Base-by-base conservation (phyloP, 176 grass and related monocot species). In the Carex scoparia region DNA sequence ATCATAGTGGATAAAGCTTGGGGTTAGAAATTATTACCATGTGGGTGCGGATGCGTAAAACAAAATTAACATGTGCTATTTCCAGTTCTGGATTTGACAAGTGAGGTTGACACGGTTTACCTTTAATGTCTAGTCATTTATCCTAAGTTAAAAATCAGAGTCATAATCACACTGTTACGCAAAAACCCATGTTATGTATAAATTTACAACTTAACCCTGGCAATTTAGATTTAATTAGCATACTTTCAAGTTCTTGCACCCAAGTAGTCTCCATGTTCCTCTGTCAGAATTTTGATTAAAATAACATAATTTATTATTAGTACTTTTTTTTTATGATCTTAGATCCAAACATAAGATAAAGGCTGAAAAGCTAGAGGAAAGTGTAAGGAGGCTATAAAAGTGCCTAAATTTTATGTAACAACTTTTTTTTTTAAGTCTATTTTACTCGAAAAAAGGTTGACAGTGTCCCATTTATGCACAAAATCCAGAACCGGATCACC, bases 261-360 rank as follows among this genome's bases (percentile, higher is more conserved):
- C 9, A 14, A 56, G 23, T 56, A 53, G 51, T 53, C 23, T 78
- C 73, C 73, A 78, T 78, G 73, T 56, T 78, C 27, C 48, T 53
- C 27, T 78, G 73, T 78, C 73, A 78, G 68, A 71, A 33, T 9
- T 78, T 14, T 6, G 1, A 56, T 27, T 49, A 33, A 78, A 78
- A 78, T 55, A 56, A 57, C 1, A 78, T 32, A 2, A 56, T 55
- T 56, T 56, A 78, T 51, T 78, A 16, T 5, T 33, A 13, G 51
- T 57, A 51, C 73, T 33, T 78, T 57, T 3, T 35, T 40, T 40
- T 13, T 57, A 78, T 78, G 73, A 78, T 33, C 27, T 78, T 55
- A 57, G 48, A 78, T 78, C 73, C 73, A 78, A 78, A 57, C 49
- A 7, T 78, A 35, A 35, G 48, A 57, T 57, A 57, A 78, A 78